Base-by-base conservation (phyloP, 2,329 filamentous ascomycete species). In the Plectosphaerella cucumerina region DNA sequence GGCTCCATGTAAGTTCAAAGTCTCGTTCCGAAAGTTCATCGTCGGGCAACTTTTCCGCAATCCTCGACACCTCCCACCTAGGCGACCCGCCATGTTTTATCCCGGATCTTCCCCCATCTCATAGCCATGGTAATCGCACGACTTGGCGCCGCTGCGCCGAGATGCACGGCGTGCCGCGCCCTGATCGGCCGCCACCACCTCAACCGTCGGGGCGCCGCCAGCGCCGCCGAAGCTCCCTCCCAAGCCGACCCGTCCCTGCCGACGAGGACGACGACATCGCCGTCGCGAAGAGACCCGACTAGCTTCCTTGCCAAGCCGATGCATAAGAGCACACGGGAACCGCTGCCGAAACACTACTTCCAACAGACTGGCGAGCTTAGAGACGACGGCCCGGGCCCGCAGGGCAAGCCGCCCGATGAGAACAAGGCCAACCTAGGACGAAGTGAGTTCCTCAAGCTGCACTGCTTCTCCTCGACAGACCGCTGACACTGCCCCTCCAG, bases 381-480 rank as follows among this genome's bases (percentile, higher is more conserved):
- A 26, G 44, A 50, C 26, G 49, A 20, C 45, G 44, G 26, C 39
- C 51, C 6, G 56, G 61, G 37, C 11, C 47, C 45, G 47, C 35
- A 26, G 22, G 63, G 68, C 56, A 67, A 72, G 50, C 69, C 69
- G 4, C 69, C 72, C 18, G 76, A 82, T 56, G 71, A 78, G 50
- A 80, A 84, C 59, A 86, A 83, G 60, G 67, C 81, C 35, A 85
- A 86, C 66, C 75, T 85, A 1, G 81, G 83, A 43, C 81, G 79
- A 61, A 85, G 82, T 86, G 65, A 59, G 79, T 65, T 15, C 17
- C 37, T 22, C 51, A 48, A 12, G 17, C 10, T n/a, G 43, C 37
- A 20, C 26, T 20, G 18, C 26, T 18, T 8, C 10, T 17, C 18
- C 5, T 14, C 9, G 3, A 15, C 5, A 21, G 14, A 15, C 17